Conservation (phyloP, 192 early-diverging fungal species). For the Mortierella alpina region DNA sequence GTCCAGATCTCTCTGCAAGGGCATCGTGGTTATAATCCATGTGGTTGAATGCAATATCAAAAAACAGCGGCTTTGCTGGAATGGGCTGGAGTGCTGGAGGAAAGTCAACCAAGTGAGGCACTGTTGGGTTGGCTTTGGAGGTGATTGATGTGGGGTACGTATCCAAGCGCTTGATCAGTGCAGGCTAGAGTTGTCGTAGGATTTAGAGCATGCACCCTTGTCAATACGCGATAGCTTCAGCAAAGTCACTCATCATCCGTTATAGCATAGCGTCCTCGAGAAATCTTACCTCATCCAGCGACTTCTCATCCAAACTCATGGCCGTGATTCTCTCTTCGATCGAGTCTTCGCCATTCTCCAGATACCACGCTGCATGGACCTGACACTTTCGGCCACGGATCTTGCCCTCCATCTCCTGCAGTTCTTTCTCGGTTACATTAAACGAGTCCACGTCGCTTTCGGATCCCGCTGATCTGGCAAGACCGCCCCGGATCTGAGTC, state of each 20-base stretch:
- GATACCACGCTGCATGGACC: slow-evolving; percentile 64
- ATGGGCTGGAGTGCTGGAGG: slow-evolving; percentile 73
- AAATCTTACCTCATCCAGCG: slow-evolving; percentile 50
- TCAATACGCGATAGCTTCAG: no score
- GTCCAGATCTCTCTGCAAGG: slow-evolving; percentile 39
- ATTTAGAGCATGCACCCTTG: background rate
- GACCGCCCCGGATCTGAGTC: slow-evolving; percentile 45
- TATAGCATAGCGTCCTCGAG: background rate
- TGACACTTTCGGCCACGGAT: slow-evolving; percentile 65
- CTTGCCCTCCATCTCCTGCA: slow-evolving; percentile 54
- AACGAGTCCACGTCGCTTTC: slow-evolving; percentile 56
- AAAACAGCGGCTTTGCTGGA: slow-evolving; percentile 80
- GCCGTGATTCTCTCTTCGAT: slow-evolving; percentile 48
- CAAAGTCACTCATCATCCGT: background rate
- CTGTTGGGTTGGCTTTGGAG: slow-evolving; percentile 44
- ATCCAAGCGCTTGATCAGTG: slow-evolving; percentile 66
- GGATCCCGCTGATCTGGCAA: slow-evolving; percentile 3
- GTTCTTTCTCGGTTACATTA: slow-evolving; percentile 51
- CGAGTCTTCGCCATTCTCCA: slow-evolving; percentile 53
- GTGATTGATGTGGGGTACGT: slow-evolving; percentile 60
- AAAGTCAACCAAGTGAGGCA: slow-evolving; percentile 72
- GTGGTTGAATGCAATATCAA: slow-evolving; percentile 80
- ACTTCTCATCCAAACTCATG: slow-evolving; percentile 55
- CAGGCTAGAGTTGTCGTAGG: slow-evolving; percentile 43
- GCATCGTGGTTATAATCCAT: slow-evolving; percentile 64